Percentiles rank a stretch among this genome's conserved stretches.
Conservation (phyloP, 805 yeast species). For the Groenewaldozyma tartarivorans region DNA sequence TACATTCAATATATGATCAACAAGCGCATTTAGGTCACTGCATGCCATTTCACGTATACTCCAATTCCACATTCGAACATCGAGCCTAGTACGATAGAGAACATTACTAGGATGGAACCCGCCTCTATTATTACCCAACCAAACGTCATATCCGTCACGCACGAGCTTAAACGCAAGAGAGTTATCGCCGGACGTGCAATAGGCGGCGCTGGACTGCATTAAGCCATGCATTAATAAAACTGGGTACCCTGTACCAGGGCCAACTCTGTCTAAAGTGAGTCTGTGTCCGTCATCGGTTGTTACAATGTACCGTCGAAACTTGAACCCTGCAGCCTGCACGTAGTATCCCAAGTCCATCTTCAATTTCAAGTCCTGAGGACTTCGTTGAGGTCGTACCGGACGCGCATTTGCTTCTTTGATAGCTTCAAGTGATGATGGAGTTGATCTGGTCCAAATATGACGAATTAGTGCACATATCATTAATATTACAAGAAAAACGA, state of each 20-base stretch:
- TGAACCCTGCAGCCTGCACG: conserved; percentile 50
- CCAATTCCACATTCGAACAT: conserved; percentile 83
- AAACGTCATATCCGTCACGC: conserved; percentile 64
- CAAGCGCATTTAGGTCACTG: conserved; percentile 65
- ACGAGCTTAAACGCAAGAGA: conserved; percentile 56
- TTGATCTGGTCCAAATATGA: conserved; percentile 3
- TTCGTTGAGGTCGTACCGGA: not conserved
- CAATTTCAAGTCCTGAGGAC: conserved; percentile 27
- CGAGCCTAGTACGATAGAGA: conserved; percentile 29
- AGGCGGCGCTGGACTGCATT: conserved; percentile 79
- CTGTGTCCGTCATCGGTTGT: conserved; percentile 75
- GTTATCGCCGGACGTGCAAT: conserved; percentile 69
- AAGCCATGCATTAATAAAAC: conserved; percentile 77
- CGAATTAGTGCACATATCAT: conserved; percentile 18
- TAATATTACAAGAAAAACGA: conserved; percentile 17
- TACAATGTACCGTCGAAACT: conserved; percentile 47
- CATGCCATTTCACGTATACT: conserved; percentile 74
- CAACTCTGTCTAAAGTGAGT: conserved; percentile 53
- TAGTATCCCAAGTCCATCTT: conserved; percentile 58
- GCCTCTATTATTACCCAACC: conserved; percentile 88
- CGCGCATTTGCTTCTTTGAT: not conserved
- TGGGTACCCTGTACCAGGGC: conserved; percentile 47
- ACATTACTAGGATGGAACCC: conserved; percentile 70
- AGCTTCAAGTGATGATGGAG: conserved; percentile 3
- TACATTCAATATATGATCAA: conserved; percentile 44